phyloP scores from a whole-genome alignment of 306 rosid species.

The Cicer chorassanicum region DNA sequence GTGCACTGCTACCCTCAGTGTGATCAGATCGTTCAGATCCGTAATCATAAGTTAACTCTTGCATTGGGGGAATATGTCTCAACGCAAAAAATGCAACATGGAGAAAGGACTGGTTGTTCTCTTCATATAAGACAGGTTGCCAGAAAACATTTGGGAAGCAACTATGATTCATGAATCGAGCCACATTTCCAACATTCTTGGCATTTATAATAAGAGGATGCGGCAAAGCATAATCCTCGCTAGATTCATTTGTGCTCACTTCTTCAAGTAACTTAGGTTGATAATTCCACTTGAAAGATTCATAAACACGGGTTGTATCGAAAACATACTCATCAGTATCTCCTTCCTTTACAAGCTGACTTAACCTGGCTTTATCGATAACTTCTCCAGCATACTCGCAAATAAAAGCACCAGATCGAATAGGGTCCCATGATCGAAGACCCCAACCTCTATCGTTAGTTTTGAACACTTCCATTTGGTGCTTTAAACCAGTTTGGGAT shows the following conservation, averaged over 20 bases:
- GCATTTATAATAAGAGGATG: conserved; percentile 64
- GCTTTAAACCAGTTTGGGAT: conserved; percentile 66
- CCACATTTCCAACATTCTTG: conserved; percentile 68
- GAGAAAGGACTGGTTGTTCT: conserved; percentile 60
- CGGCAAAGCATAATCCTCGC: conserved; percentile 56
- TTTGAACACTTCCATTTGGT: conserved; percentile 68
- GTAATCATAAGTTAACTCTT: conserved; percentile 74
- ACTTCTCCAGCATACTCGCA: conserved; percentile 77
- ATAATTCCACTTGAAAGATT: conserved; percentile 65
- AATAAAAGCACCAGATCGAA: conserved; percentile 66
- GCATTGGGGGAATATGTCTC: conserved; percentile 72
- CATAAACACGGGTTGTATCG: conserved; percentile 59
- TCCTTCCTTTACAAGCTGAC: conserved; percentile 49
- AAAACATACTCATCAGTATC: conserved; percentile 59
- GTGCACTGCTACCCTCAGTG: conserved; percentile 47
- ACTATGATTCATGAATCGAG: conserved; percentile 75
- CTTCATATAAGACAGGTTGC: conserved; percentile 70
- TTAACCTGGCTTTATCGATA: conserved; percentile 55
- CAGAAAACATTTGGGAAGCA: conserved; percentile 76
- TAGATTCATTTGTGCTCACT: conserved; percentile 45
- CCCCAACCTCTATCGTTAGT: conserved; percentile 76
- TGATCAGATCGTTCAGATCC: conserved; percentile 49
- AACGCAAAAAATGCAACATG: conserved; percentile 68
- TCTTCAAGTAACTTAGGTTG: conserved; percentile 62
- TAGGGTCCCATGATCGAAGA: conserved; percentile 67